These are phyloP conservation scores for Crithidia expoeki DNA, from an alignment of 208 protist genomes.

Conservation along the genomic window DNA sequence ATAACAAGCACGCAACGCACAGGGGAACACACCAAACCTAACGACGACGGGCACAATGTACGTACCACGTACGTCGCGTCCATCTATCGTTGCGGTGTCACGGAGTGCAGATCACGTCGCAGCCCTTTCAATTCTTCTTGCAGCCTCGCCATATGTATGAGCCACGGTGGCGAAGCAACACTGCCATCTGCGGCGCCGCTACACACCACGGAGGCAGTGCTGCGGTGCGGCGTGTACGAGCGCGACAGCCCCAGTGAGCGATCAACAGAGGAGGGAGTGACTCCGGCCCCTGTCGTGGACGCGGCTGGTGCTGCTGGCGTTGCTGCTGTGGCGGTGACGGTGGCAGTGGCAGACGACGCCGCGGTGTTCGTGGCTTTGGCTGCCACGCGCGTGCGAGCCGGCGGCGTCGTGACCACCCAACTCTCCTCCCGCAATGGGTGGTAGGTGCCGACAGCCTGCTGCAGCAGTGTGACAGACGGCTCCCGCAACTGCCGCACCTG, in stretches of 20 bases:
- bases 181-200: background rate
- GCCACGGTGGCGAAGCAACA: conserved; percentile 41
- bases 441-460: conserved; percentile 26
- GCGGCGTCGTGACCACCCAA: background rate
- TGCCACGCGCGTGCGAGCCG: conserved; percentile 2
- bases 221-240: conserved; percentile 23
- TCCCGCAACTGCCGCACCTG: conserved; percentile 52
- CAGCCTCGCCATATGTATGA: conserved; percentile 50
- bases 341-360: background rate
- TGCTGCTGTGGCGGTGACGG: background rate
- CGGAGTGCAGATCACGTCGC: conserved; percentile 39
- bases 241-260: conserved; percentile 4
- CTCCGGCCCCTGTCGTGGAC: background rate
- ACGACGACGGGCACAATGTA: too few relatives aligned
- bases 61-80: too few relatives aligned
- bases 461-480: conserved; percentile 21
- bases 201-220: conserved; percentile 2
- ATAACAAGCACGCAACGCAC: too few relatives aligned
- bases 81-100: background rate
- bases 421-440: conserved; percentile 9
- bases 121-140: conserved; percentile 59
- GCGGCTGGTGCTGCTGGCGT: background rate
- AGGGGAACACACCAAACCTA: too few relatives aligned
- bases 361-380: background rate
- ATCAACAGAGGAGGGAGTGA: conserved; percentile 4